Conservation (phyloP, 257 asterid genomes). For the Petrea volubilis region DNA sequence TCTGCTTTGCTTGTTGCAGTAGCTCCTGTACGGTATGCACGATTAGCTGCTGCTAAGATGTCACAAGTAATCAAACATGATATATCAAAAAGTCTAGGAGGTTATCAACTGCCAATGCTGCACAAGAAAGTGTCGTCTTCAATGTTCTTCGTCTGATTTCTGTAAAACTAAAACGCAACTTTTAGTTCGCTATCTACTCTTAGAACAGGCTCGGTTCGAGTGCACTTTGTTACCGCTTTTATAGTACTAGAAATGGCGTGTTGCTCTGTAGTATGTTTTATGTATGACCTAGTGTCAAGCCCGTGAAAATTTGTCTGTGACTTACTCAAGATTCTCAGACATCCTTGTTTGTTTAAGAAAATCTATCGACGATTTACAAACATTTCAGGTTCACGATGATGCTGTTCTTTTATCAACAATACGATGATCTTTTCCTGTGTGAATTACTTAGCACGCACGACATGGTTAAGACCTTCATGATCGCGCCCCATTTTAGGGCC, state of each 20-base stretch:
- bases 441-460: too few species aligned
- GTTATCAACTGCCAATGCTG: conserved; percentile 38
- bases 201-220: not conserved
- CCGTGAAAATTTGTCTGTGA: not conserved
- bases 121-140: conserved; percentile 41
- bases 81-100: not conserved
- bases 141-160: conserved; percentile 46
- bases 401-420: not conserved
- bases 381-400: not conserved
- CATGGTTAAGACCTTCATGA: too few species aligned
- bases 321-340: not conserved
- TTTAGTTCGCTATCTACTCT: not conserved
- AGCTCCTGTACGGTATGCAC: conserved; percentile 52
- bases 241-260: not conserved
- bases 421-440: too few species aligned
- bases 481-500: too few species aligned
- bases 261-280: not conserved
- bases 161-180: not conserved
- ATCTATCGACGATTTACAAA: not conserved
- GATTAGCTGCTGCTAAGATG: conserved; percentile 46
- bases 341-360: not conserved
- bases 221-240: not conserved
- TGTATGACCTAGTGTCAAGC: too few species aligned
- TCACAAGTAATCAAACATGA: conserved; percentile 23
- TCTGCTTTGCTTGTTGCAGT: conserved; percentile 30